Conservation (phyloP, 345 rosid genomes). For the Psidium friedrichsthalianum region DNA sequence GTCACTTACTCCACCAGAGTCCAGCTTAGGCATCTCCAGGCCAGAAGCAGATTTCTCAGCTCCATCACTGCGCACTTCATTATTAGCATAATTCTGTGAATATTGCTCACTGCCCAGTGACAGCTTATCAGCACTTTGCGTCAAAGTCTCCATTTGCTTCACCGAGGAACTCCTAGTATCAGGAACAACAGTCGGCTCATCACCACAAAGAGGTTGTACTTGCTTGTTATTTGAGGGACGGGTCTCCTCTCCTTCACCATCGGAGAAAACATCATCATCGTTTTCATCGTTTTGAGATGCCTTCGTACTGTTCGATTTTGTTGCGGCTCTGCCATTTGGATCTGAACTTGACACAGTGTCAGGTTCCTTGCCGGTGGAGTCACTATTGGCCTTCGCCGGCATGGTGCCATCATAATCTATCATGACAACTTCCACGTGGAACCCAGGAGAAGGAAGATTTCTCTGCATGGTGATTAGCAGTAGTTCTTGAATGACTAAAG, state of each 20-base stretch:
- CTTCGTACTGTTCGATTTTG: constrained; percentile 9
- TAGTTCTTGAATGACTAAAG: not conserved
- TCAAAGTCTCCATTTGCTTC: constrained; percentile 7
- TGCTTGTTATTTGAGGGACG: constrained; percentile 19
- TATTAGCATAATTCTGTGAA: not conserved
- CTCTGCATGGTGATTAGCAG: constrained; percentile 29
- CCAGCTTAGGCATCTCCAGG: not conserved
- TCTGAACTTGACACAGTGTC: constrained; percentile 13
- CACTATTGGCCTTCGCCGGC: constrained; percentile 8
- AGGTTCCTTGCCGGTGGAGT: constrained; percentile 6
- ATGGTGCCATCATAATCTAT: constrained; percentile 33
- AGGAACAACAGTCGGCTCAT: not conserved
- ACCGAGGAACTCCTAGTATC: constrained; percentile 1
- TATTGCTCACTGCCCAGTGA: constrained; percentile 4
- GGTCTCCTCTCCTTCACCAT: constrained; percentile 60
- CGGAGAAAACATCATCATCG: constrained; percentile 74
- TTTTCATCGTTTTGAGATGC: constrained; percentile 18
- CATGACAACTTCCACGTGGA: constrained; percentile 75
- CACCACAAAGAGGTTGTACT: constrained; percentile 4
- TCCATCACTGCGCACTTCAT: constrained; percentile 7
- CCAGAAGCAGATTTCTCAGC: constrained; percentile 8
- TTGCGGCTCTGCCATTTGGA: constrained; percentile 1
- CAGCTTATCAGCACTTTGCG: constrained; percentile 11
- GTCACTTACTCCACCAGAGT: constrained; percentile 29
- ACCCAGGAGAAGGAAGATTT: constrained; percentile 86